These are phyloP conservation scores for Tympanopsis confertula DNA, from an alignment of 2,329 filamentous ascomycete species.

Conservation along the genomic window DNA sequence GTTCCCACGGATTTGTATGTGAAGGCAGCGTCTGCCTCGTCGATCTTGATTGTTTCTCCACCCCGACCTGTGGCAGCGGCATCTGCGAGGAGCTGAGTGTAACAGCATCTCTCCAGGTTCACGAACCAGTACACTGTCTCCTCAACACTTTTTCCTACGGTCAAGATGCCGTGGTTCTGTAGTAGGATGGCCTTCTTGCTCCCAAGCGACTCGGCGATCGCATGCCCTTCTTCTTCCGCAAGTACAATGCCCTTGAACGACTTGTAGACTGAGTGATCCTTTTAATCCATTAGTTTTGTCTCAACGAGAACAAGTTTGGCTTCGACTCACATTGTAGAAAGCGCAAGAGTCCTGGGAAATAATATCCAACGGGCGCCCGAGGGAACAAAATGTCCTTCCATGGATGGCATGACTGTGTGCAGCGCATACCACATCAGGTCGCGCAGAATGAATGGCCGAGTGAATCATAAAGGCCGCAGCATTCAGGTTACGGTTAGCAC, in stretches of 20 bases:
- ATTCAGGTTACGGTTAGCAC: too few relatives aligned
- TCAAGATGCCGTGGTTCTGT: constrained; percentile 43
- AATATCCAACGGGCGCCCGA: too few relatives aligned
- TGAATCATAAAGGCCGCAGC: too few relatives aligned
- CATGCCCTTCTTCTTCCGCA: constrained; percentile 34
- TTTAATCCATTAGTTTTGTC: too few relatives aligned
- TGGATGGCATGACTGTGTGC: too few relatives aligned
- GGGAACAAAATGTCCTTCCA: too few relatives aligned
- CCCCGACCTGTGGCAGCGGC: constrained; percentile 51
- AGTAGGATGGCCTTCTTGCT: constrained; percentile 36
- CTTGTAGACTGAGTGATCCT: constrained; percentile 23
- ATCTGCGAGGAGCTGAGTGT: constrained; percentile 38
- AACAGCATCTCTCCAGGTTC: constrained; percentile 34
- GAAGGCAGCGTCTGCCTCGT: constrained; percentile 54
- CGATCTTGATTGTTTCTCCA: constrained; percentile 52
- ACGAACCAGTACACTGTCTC: constrained; percentile 41
- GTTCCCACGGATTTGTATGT: constrained; percentile 57
- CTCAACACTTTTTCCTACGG: constrained; percentile 35
- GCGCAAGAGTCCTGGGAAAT: too few relatives aligned
- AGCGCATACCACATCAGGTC: too few relatives aligned
- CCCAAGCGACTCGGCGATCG: constrained; percentile 34
- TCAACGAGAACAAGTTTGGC: too few relatives aligned
- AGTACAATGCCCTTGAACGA: constrained; percentile 40
- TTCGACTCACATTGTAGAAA: too few relatives aligned
- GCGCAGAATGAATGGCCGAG: too few relatives aligned